Percentiles rank a stretch among this genome's conserved stretches.
These are phyloP conservation scores for Grifola frondosa DNA, from an alignment of 1,284 basidiomycete genomes.

Conservation along the genomic window DNA sequence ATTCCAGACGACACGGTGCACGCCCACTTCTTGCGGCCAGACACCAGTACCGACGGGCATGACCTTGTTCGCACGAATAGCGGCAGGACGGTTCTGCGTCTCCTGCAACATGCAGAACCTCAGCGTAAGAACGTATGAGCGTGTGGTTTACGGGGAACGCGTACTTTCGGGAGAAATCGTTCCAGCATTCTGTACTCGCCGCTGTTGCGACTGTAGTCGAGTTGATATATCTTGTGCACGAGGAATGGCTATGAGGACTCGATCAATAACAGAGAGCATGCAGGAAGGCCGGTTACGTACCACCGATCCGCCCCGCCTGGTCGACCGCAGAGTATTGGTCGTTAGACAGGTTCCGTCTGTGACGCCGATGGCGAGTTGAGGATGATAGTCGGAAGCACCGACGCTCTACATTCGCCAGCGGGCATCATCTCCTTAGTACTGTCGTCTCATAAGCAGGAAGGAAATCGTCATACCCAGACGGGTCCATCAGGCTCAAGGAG, in stretches of 20 bases:
- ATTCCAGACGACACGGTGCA: conserved; percentile 83
- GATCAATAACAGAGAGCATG: conserved; percentile 2
- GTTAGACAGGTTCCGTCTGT: conserved; percentile 80
- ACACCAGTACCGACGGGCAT: conserved; percentile 50
- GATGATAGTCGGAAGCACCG: conserved; percentile 80
- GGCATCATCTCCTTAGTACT: conserved; percentile 1
- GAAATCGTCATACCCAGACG: conserved; percentile 62
- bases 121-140: too few species aligned
- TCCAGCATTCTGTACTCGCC: conserved; percentile 84
- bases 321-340: conserved; percentile 69
- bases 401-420: conserved; percentile 53
- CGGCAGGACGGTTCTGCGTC: conserved; percentile 52
- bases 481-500: conserved; percentile 74
- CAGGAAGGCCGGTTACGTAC: conserved; percentile 40
- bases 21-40: conserved; percentile 75
- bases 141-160: conserved; percentile 16
- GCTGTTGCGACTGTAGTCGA: conserved; percentile 78
- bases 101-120: conserved; percentile 52
- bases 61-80: conserved; percentile 33
- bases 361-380: conserved; percentile 77
- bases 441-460: neutral
- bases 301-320: conserved; percentile 64
- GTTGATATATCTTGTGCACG: conserved; percentile 76
- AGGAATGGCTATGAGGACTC: conserved; percentile 66
- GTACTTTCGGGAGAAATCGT: conserved; percentile 72